A percentile compares a stretch with the other conserved stretches of the same genome.
These are phyloP conservation scores for Strigomonas culicis DNA, from an alignment of 208 protist species.

Conservation along the genomic window DNA sequence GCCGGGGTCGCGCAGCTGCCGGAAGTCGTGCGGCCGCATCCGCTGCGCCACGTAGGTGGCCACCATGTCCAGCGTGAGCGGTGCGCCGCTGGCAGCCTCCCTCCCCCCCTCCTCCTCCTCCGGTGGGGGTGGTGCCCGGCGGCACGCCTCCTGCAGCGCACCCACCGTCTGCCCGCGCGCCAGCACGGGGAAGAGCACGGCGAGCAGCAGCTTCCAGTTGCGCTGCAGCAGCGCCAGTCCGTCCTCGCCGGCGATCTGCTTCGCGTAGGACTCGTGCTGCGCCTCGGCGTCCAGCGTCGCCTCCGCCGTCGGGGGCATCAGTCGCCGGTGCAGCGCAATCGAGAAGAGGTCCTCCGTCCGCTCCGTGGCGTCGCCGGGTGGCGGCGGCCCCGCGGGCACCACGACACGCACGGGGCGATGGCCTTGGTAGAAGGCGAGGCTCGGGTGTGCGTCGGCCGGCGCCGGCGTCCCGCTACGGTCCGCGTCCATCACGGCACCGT, in stretches of 20 bases:
- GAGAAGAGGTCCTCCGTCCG: slow-evolving; percentile 17
- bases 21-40: slow-evolving; percentile 19
- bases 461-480: too few relatives aligned
- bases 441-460: slow-evolving; percentile 27
- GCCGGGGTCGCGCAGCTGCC: slow-evolving; percentile 42
- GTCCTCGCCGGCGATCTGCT: slow-evolving; percentile 42
- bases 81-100: neutral
- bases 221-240: slow-evolving; percentile 64
- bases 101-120: slow-evolving; percentile 1
- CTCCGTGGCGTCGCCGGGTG: neutral
- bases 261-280: slow-evolving; percentile 58
- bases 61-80: neutral
- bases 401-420: slow-evolving; percentile 19
- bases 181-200: slow-evolving; percentile 47
- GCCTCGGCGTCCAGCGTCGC: slow-evolving; percentile 26
- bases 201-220: slow-evolving; percentile 65
- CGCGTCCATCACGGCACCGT: too few relatives aligned
- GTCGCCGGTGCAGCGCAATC: slow-evolving; percentile 59
- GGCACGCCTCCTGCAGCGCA: neutral
- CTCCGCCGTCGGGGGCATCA: slow-evolving; percentile 52
- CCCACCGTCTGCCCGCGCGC: neutral
- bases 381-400: neutral
- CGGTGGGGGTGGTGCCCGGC: neutral
- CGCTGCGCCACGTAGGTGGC: neutral
- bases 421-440: slow-evolving; percentile 61